Conservation (phyloP, 345 rosid genomes). For the Pugionium dolabratum region DNA sequence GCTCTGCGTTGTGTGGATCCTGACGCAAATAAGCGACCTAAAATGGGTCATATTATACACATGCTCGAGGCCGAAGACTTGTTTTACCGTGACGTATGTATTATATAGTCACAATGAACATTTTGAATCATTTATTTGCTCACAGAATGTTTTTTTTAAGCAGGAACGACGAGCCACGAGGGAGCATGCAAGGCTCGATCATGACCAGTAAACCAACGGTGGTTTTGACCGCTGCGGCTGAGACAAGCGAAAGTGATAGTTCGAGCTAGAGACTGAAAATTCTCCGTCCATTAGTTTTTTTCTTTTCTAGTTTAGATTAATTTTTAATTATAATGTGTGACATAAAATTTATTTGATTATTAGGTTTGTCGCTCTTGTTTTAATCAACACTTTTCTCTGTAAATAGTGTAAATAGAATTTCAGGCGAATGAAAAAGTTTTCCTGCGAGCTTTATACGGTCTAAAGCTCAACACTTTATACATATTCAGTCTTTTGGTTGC, state of each 20-base stretch:
- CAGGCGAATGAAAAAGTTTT: slow-evolving; percentile 50
- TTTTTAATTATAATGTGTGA: slow-evolving; percentile 14
- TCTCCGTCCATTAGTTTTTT: background rate
- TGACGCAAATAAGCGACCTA: slow-evolving; percentile 91
- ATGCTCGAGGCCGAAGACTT: no score
- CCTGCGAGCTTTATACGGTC: slow-evolving; percentile 51
- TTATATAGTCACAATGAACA: background rate
- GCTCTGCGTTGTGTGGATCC: slow-evolving; percentile 96
- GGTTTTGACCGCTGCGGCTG: slow-evolving; percentile 22
- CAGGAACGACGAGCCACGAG: slow-evolving; percentile 11
- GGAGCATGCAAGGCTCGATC: slow-evolving; percentile 26
- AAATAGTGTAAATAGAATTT: background rate
- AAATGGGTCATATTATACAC: slow-evolving; percentile 66
- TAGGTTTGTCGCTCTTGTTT: background rate
- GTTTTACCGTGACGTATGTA: slow-evolving; percentile 61
- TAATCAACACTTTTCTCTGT: background rate
- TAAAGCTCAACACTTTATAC: slow-evolving; percentile 49
- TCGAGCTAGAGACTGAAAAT: slow-evolving; percentile 11
- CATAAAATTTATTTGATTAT: background rate
- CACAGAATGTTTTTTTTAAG: background rate
- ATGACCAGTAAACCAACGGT: slow-evolving; percentile 14
- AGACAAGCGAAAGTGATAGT: slow-evolving; percentile 29
- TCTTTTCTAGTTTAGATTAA: background rate
- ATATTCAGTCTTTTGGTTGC: slow-evolving; percentile 61
- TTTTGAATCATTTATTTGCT: background rate